These are phyloP conservation scores for Coniosporium tulheliwenetii DNA, from an alignment of 2,329 filamentous ascomycete species.

Conservation along the genomic window DNA sequence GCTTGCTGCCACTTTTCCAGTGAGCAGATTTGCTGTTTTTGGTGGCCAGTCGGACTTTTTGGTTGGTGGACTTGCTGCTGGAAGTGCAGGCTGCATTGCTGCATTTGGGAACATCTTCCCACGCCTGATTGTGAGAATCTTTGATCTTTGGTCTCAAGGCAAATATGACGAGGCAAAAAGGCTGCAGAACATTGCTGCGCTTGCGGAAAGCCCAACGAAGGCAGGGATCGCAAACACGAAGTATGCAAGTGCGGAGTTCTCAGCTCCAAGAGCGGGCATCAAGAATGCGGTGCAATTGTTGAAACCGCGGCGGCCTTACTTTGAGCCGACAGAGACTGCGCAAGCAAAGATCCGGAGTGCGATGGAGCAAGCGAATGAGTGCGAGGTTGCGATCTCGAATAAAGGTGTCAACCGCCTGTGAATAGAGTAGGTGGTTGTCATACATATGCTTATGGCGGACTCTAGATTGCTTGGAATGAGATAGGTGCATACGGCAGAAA, in stretches of 20 bases:
- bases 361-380: constrained; percentile 18
- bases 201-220: constrained; percentile 52
- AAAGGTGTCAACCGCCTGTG: too few relatives aligned
- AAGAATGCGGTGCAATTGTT: constrained; percentile 42
- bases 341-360: constrained; percentile 21
- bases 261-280: constrained; percentile 43
- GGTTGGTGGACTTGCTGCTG: constrained; percentile 30
- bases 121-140: constrained; percentile 41
- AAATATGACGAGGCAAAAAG: constrained; percentile 41
- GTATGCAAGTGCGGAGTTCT: constrained; percentile 47
- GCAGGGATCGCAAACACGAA: constrained; percentile 53
- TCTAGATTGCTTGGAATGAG: too few relatives aligned
- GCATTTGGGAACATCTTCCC: constrained; percentile 40
- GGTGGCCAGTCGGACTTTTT: constrained; percentile 57
- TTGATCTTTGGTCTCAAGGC: constrained; percentile 43
- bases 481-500: too few relatives aligned
- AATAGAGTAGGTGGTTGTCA: too few relatives aligned
- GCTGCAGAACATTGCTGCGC: constrained; percentile 44
- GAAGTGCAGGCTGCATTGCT: constrained; percentile 34
- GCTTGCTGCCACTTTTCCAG: constrained; percentile 34
- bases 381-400: constrained; percentile 14
- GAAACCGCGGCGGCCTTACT: constrained; percentile 46
- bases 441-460: too few relatives aligned
- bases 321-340: constrained; percentile 25
- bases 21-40: constrained; percentile 44